Conservation (phyloP, 192 early-diverging fungal species). For the Coemansia sp. region DNA sequence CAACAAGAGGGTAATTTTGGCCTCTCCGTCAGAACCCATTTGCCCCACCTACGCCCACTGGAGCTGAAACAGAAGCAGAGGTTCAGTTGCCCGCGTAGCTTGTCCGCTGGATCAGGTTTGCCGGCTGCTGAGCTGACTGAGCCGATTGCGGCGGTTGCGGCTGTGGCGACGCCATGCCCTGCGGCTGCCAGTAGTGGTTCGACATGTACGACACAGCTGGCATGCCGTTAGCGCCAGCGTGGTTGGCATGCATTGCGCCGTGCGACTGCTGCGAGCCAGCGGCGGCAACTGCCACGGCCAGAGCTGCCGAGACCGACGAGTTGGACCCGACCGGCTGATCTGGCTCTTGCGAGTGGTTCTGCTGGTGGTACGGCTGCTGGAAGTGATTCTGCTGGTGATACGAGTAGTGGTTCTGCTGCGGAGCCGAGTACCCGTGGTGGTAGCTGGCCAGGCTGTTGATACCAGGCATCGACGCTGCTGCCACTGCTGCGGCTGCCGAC, state of each 20-base stretch:
- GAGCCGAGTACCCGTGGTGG: conserved; percentile 39
- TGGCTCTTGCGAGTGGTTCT: conserved; percentile 21
- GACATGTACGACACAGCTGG: conserved; percentile 39
- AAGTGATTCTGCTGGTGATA: conserved; percentile 28
- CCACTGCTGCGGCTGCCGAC: conserved; percentile 29
- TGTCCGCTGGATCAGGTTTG: conserved; percentile 37
- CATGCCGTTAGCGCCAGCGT: conserved; percentile 10
- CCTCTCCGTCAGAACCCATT: background rate
- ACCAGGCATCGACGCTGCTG: conserved; percentile 32
- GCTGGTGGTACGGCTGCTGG: conserved; percentile 26
- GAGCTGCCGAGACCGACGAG: conserved; percentile 32
- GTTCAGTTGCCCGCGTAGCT: conserved; percentile 30
- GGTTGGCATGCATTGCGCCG: conserved; percentile 13
- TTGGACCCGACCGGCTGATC: conserved; percentile 22
- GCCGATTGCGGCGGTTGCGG: conserved; percentile 17
- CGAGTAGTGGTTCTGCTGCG: conserved; percentile 37
- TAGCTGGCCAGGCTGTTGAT: conserved; percentile 49
- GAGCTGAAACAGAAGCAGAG: background rate
- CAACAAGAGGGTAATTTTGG: background rate
- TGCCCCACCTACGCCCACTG: background rate
- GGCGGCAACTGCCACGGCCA: conserved; percentile 36
- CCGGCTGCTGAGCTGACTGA: conserved; percentile 22
- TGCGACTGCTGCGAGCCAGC: conserved; percentile 23
- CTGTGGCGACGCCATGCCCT: conserved; percentile 39
- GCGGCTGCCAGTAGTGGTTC: conserved; percentile 41